Evolutionary conservation across 768 basidiomycete species (phyloP).

Genomic region (Pulveroboletus ravenelii): DNA sequence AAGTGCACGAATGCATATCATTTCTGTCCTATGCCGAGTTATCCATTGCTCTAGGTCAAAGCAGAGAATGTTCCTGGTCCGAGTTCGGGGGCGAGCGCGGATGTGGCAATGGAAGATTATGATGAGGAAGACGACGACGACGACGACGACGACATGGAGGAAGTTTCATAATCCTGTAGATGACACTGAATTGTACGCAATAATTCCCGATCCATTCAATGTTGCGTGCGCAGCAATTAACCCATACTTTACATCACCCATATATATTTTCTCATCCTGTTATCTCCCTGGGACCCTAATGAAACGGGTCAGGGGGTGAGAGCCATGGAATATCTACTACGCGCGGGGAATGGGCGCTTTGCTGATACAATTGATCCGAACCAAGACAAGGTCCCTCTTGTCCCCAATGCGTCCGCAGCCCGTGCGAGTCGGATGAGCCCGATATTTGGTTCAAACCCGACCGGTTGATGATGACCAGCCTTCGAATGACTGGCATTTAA

Average conservation of each 20-base stretch:
- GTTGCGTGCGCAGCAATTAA: too few species aligned
- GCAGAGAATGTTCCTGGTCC: conserved; percentile 42
- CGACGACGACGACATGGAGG: conserved; percentile 67
- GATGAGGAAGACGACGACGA: conserved; percentile 46
- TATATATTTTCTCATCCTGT: too few species aligned
- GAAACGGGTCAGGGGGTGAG: too few species aligned
- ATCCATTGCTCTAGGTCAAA: conserved; percentile 34
- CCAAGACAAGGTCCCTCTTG: not conserved
- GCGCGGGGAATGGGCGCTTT: conserved; percentile 4
- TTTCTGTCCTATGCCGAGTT: conserved; percentile 2
- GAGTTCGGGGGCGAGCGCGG: conserved; percentile 24
- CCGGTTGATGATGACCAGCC: not conserved
- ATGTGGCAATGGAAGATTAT: conserved; percentile 36
- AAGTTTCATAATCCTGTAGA: conserved; percentile 45
- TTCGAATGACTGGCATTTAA: too few species aligned
- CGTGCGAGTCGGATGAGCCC: conserved; percentile 3
- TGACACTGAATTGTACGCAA: not conserved
- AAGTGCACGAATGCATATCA: conserved; percentile 18
- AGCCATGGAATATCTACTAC: not conserved
- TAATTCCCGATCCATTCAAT: too few species aligned
- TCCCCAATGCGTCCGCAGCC: not conserved
- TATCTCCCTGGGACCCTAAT: too few species aligned
- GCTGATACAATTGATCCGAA: conserved; percentile 5
- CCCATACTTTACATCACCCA: too few species aligned
- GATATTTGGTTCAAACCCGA: not conserved